phyloP scores from a whole-genome alignment of 2,329 filamentous ascomycete genomes.

The Diplodia sapinea region DNA sequence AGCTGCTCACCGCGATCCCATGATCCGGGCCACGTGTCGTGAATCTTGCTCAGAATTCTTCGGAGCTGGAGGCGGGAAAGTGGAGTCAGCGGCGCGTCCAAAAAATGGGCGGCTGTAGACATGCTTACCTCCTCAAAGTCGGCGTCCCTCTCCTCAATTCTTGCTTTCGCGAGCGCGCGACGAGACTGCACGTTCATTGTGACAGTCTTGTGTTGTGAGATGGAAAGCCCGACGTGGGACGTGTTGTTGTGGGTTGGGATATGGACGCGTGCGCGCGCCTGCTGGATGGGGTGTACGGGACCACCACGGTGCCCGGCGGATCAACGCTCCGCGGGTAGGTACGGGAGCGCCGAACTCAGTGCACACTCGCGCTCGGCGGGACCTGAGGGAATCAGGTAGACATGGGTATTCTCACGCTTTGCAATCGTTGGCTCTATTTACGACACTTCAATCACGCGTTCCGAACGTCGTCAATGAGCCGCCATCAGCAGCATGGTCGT shows the following conservation, averaged over 20 bases:
- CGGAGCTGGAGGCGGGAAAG: neutral
- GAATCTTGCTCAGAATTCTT: neutral
- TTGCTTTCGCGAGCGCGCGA: too few species aligned
- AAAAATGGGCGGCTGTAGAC: too few species aligned
- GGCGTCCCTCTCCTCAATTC: too few species aligned
- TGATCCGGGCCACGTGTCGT: neutral
- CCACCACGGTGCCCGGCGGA: neutral
- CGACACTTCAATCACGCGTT: too few species aligned
- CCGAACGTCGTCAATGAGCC: too few species aligned
- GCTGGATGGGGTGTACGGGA: neutral
- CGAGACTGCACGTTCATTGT: too few species aligned
- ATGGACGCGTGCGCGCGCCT: neutral
- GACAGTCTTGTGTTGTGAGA: neutral
- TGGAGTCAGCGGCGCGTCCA: neutral
- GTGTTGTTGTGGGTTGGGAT: neutral
- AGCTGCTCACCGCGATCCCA: neutral
- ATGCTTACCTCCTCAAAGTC: too few species aligned
- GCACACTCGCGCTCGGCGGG: too few species aligned
- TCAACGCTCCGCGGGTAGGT: neutral
- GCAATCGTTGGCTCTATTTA: too few species aligned
- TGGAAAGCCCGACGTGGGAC: neutral
- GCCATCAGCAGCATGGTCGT: too few species aligned
- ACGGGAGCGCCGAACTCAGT: neutral
- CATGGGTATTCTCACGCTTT: too few species aligned
- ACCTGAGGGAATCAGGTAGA: too few species aligned